Evolutionary conservation across 1,139 yeast species (phyloP), one percentile per base, ranked within the genome.

Genomic region (Hyphopichia fennica): DNA sequence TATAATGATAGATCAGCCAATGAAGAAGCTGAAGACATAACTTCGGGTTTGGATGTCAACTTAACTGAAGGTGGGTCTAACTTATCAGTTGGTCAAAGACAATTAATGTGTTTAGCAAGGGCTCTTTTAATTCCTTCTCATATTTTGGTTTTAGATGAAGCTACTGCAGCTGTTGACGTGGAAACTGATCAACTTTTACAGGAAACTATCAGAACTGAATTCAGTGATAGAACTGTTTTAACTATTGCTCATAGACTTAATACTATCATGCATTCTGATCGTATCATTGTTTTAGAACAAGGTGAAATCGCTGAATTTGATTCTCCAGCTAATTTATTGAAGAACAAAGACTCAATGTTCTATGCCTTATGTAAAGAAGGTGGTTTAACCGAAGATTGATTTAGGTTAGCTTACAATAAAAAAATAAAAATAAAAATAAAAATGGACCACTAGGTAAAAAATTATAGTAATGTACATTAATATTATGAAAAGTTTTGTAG

Each of bases 161-260:
- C 98, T 13, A 91, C 98, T 3, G 97, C 98, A 2, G 96, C 96
- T 2, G 96, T 93, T 40, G 99, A 93, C 64, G 96, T 90, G 27
- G 95, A 90, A 58, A 93, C 99, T 1, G 99, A 93, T 63, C 72
- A 84, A 52, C 77, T 90, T 36, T 75, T 91, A 41, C 98, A 91
- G 67, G 82, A 84, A 54, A 91, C 97, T 0, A 91, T 91, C 44
- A 79, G 97, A 62, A 67, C 75, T 3, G 96, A 89, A 45, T 91
- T 91, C 62, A 81, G 82, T 54, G 89, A 90, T 50, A 80, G 96
- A 60, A 91, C 98, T 0, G 90, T 93, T 57, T 72, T 93, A 53
- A 91, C 98, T 3, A 91, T 93, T 69, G 98, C 98, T 1, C 98
- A 93, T 64, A 79, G 99, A 63, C 74, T 93, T 51, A 90, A 91